phyloP scores from a whole-genome alignment of 495 filamentous ascomycete genomes.

The Trichocladium antarcticum region DNA sequence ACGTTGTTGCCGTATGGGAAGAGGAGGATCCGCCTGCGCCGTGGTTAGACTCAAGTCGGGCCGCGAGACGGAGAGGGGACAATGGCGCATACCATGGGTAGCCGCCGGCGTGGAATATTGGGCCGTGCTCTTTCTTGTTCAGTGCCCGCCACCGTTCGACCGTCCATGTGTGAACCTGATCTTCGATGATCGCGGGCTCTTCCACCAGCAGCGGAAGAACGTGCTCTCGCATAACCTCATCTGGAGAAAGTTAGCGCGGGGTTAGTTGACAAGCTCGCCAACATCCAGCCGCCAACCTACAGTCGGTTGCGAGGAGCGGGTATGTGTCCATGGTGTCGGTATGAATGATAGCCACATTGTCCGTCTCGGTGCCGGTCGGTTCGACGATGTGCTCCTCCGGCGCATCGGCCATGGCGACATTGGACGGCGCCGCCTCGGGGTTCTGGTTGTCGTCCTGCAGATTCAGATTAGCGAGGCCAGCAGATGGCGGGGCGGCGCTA shows the following conservation, averaged over 20 bases:
- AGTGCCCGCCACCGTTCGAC: conserved; percentile 70
- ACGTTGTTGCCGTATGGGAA: conserved; percentile 91
- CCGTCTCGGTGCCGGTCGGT: conserved; percentile 56
- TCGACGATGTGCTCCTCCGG: conserved; percentile 55
- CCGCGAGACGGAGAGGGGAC: neutral
- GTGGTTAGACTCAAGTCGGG: neutral
- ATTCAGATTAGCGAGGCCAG: conserved; percentile 20
- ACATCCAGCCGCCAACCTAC: conserved; percentile 33
- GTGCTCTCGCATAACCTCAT: conserved; percentile 70
- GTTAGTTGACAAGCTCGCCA: neutral
- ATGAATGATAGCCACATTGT: conserved; percentile 75
- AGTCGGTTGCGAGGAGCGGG: conserved; percentile 51
- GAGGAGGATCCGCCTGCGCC: conserved; percentile 72
- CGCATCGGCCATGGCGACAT: conserved; percentile 61
- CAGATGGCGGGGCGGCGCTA: conserved; percentile 14
- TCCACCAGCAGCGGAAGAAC: conserved; percentile 53
- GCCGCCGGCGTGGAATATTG: conserved; percentile 73
- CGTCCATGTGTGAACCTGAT: conserved; percentile 69
- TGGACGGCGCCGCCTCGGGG: conserved; percentile 29
- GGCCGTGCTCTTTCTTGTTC: conserved; percentile 71
- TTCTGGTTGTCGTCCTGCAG: conserved; percentile 31
- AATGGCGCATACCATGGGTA: conserved; percentile 58
- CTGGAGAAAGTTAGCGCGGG: conserved; percentile 37
- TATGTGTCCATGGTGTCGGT: conserved; percentile 43
- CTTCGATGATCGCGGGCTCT: conserved; percentile 63